Percentiles rank a stretch among this genome's conserved stretches.
Conservation (phyloP, 2,329 filamentous ascomycete species). For the Ophiocordyceps camponoti-floridani region DNA sequence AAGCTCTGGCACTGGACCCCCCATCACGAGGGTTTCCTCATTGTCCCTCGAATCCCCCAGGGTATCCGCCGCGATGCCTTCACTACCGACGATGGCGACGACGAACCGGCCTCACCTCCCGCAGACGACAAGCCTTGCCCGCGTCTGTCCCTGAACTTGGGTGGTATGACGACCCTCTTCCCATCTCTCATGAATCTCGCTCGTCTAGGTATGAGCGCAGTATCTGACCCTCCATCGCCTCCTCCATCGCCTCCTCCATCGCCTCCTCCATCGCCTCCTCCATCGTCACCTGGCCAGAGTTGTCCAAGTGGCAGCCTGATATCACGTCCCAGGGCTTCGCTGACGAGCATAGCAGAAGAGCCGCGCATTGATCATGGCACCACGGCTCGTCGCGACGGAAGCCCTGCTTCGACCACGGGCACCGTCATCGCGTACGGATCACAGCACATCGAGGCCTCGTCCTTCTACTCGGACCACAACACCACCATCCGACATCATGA, state of each 20-base stretch:
- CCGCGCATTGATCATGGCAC: not conserved
- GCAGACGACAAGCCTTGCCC: constrained; percentile 5
- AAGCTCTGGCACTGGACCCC: constrained; percentile 17
- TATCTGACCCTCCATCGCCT: not conserved
- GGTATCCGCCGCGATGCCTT: constrained; percentile 7
- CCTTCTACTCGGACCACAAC: constrained; percentile 8
- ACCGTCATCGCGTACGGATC: not conserved
- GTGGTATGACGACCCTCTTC: constrained; percentile 7
- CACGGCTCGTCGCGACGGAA: not conserved
- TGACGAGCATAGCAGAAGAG: constrained; percentile 1
- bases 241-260: not conserved
- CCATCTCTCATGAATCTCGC: constrained; percentile 8
- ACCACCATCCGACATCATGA: constrained; percentile 2
- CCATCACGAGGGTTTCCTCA: constrained; percentile 16
- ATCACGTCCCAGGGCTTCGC: not conserved
- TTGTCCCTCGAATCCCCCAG: constrained; percentile 15
- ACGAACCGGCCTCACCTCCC: not conserved
- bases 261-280: not conserved
- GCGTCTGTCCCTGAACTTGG: constrained; percentile 15
- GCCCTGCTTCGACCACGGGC: not conserved
- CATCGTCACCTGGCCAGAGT: not conserved
- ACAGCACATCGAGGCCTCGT: constrained; percentile 4
- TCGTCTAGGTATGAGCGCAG: constrained; percentile 1
- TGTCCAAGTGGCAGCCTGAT: not conserved
- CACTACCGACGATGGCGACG: not conserved